phyloP scores from a whole-genome alignment of 2,329 filamentous ascomycete species.

The Botrytis hyacinthi region DNA sequence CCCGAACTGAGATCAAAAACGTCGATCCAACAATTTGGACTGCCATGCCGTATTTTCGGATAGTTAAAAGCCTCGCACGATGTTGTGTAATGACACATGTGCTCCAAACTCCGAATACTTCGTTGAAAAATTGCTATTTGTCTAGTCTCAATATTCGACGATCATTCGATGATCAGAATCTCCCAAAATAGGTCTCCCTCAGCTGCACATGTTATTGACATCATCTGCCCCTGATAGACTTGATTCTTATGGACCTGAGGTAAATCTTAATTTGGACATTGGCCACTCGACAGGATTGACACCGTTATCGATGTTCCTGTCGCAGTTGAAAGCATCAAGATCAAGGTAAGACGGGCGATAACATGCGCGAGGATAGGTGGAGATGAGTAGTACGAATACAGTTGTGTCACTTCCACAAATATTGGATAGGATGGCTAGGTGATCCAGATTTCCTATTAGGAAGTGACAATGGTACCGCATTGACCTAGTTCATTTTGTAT shows the following conservation, averaged over 20 bases:
- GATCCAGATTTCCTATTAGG: background rate
- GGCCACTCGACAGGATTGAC: background rate
- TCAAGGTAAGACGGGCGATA: background rate
- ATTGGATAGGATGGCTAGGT: background rate
- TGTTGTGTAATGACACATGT: background rate
- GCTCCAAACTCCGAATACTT: background rate
- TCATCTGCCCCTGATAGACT: background rate
- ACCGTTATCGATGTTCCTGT: background rate
- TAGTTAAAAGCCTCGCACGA: background rate
- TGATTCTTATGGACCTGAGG: background rate
- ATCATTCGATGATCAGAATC: background rate
- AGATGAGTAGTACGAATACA: background rate
- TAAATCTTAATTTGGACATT: background rate
- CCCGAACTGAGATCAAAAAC: background rate
- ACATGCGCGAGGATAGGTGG: background rate
- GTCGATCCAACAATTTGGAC: background rate
- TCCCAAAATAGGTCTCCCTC: slow-evolving; percentile 4
- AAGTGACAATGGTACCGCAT: background rate
- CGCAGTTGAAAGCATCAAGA: background rate
- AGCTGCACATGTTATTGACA: background rate
- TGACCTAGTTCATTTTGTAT: background rate
- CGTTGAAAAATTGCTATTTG: background rate
- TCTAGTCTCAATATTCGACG: background rate
- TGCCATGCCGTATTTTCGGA: background rate
- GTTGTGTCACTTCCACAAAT: background rate